Base-by-base conservation (phyloP, 225 moss, liverwort and hornwort species). In the Pleurozium schreberi region DNA sequence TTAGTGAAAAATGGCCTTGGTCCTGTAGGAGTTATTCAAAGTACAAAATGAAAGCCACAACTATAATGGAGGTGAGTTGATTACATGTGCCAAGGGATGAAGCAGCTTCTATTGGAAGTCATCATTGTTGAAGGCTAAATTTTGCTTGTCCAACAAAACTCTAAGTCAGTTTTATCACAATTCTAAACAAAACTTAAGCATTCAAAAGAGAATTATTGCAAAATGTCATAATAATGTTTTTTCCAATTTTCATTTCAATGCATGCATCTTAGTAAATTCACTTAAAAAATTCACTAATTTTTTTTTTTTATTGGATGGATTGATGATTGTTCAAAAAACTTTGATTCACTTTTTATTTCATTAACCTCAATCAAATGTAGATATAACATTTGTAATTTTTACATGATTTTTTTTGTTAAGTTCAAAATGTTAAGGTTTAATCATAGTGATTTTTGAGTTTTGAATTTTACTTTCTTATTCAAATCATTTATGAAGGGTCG, bases 61-160 rank as follows among this genome's bases (percentile, higher is more conserved):
- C 34, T 3, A 13, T 22, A 5, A 50, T 52, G 2, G 14, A 52
- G 5, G 36, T 3, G 5, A 52, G 21, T 52, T 50, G 34, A 8
- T 76, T 9, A 8, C 11, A 52, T 8, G 34, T 52, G 13, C 0
- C 0, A 0, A 36, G 22, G 1, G 9, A 3, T 14, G 9, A 49
- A 55, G 8, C 2, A 53, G 2, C 2, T 53, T 53, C 21, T 0
- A 55, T 5, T 36, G 0, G 14, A 77, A 53, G 36, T 21, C 23
- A 36, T 53, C 20, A 36, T 23, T 14, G 1, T 36, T 76, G 22
- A 23, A 53, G 53, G 5, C 14, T 36, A 36, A 9, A 36, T 77
- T 52, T 77, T 36, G 0, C 0, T 23, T 77, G 23, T 0, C 0
- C 13, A 36, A 38, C 5, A 14, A 11, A 31, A 75, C 3, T 49